A percentile compares a stretch with the other conserved stretches of the same genome.
Conservation (phyloP, 768 basidiomycete genomes). For the Hygrophorus russula region DNA sequence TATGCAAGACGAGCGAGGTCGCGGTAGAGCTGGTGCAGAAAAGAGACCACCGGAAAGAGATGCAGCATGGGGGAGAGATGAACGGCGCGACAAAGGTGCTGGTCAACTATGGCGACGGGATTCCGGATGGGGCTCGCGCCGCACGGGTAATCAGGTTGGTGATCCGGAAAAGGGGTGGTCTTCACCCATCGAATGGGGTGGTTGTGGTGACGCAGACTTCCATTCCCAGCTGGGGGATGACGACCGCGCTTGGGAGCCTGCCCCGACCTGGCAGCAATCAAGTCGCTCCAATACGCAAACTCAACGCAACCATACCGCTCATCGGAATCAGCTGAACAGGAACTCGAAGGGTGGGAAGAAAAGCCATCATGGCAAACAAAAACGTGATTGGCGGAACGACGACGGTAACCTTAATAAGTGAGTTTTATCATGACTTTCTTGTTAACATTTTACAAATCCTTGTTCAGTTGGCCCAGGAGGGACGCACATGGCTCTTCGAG, state of each 20-base stretch:
- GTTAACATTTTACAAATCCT: slow-evolving; percentile 4
- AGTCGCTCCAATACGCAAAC: slow-evolving; percentile 27
- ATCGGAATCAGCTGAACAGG: slow-evolving; percentile 13
- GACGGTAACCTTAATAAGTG: slow-evolving; percentile 72
- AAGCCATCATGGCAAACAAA: slow-evolving; percentile 24
- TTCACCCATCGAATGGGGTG: slow-evolving; percentile 16
- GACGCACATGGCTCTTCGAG: slow-evolving; percentile 32
- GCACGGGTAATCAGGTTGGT: slow-evolving; percentile 7
- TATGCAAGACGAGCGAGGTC: slow-evolving; percentile 25
- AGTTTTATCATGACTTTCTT: slow-evolving; percentile 13
- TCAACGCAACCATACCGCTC: slow-evolving; percentile 18
- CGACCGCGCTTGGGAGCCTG: slow-evolving; percentile 66
- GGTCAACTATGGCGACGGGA: slow-evolving; percentile 29
- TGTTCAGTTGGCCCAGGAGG: slow-evolving; percentile 54
- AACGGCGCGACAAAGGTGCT: slow-evolving; percentile 29
- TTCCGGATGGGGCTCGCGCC: slow-evolving; percentile 44
- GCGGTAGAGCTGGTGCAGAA: slow-evolving; percentile 15
- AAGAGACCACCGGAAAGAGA: slow-evolving; percentile 22
- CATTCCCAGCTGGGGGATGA: slow-evolving; percentile 19
- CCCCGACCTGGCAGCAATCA: slow-evolving; percentile 52
- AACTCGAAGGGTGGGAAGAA: slow-evolving; percentile 21
- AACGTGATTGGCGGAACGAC: slow-evolving; percentile 43
- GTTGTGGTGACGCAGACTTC: slow-evolving; percentile 15
- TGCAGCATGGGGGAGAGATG: slow-evolving; percentile 25
- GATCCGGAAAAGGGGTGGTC: slow-evolving; percentile 22